Base-by-base conservation (phyloP, 495 filamentous ascomycete species). In the Penicillium cataractarum region DNA sequence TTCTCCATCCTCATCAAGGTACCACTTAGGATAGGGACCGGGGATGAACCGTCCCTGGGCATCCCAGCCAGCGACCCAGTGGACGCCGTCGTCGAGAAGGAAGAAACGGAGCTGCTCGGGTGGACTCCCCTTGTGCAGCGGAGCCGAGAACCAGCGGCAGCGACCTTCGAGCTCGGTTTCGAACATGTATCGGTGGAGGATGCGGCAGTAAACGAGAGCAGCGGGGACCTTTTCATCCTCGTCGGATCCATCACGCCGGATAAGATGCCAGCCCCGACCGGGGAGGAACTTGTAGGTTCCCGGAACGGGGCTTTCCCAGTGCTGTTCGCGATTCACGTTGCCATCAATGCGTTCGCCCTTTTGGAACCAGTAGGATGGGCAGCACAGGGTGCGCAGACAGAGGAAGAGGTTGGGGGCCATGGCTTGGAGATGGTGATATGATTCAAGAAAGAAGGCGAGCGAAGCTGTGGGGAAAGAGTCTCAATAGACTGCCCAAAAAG, bases 341-440 rank as follows among this genome's bases (percentile, higher is more conserved):
- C 71, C 66, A 7, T 79, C 61, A 56, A 76, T 71, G 64, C 77
- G 75, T 17, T 78, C 69, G 26, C 78, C 74, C 24, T 64, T 74
- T 44, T 76, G 73, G 62, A 81, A 79, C 79, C 79, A 81, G 68
- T 81, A 80, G 40, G 66, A 53, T 6, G 79, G 79, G 52, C 79
- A 81, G 63, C 75, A 76, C 54, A 74, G 59, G 39, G 66, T 72
- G 33, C 79, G 75, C 19, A 79, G 61, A 54, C 79, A 81, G 60
- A 81, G 63, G 60, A 80, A 81, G 39, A 79, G 74, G 65, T 81
- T 81, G 65, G 79, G 79, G 15, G 79, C 74, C 79, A 81, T 81
- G 57, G 21, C n/a, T 63, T 48, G 53, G 63, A 17, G 53, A 37
- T 61, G 52, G 57, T 55, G 39, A 49, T 46, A 35, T 31, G 2